These are phyloP conservation scores for Salix koriyanagi DNA, from an alignment of 345 rosid species.

Conservation along the genomic window DNA sequence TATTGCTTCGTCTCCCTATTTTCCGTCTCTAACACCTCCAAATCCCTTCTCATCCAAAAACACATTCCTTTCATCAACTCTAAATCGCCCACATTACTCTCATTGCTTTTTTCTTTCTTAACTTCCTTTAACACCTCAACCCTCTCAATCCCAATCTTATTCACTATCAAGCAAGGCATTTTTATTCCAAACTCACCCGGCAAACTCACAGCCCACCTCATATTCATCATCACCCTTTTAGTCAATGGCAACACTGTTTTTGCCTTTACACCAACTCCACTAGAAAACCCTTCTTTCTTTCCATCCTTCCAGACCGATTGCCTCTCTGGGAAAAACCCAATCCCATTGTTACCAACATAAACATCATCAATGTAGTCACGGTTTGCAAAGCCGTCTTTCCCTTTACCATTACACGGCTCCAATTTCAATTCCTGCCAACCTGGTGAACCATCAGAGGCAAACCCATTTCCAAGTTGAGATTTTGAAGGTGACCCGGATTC, in stretches of 20 bases:
- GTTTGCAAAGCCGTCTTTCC: conserved; percentile 19
- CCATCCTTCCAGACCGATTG: conserved; percentile 19
- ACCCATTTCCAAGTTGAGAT: conserved; percentile 24
- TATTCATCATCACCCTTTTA: conserved; percentile 34
- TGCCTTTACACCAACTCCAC: conserved; percentile 44
- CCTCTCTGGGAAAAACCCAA: conserved; percentile 23
- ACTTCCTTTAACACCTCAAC: conserved; percentile 33
- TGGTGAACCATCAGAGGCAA: conserved; percentile 21
- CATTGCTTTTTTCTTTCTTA: conserved; percentile 15
- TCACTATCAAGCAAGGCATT: conserved; percentile 51
- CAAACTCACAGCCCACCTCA: conserved; percentile 50
- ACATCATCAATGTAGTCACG: conserved; percentile 9
- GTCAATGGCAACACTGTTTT: conserved; percentile 46
- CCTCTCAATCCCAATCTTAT: conserved; percentile 54
- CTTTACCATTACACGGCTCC: conserved; percentile 32
- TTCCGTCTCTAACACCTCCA: conserved; percentile 49
- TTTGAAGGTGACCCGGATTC: conserved; percentile 24
- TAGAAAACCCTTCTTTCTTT: conserved; percentile 23
- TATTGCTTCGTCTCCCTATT: conserved; percentile 46
- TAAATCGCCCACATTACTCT: conserved; percentile 28
- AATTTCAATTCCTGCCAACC: conserved; percentile 60
- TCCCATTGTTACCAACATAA: conserved; percentile 11
- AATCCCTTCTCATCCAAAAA: conserved; percentile 51
- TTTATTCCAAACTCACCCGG: conserved; percentile 24
- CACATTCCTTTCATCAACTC: conserved; percentile 51